Evolutionary conservation across 768 basidiomycete genomes (phyloP), one percentile per base, ranked within the genome.

Genomic region (Hygrophoropsis aurantiaca): DNA sequence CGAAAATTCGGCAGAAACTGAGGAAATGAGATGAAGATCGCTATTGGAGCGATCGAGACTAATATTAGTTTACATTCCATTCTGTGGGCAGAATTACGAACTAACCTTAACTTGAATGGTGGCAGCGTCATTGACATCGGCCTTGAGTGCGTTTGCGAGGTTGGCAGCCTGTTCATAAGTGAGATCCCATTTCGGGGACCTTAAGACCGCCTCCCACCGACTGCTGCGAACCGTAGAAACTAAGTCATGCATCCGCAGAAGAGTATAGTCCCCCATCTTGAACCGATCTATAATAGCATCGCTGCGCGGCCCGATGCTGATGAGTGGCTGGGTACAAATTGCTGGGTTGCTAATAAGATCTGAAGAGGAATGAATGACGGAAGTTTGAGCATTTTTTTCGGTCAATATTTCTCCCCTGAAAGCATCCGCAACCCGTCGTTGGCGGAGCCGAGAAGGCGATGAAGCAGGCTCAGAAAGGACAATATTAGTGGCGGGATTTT

Each of bases 221-320:
- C 37, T 50, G 27, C 38, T 50, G 15, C 11, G 35, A 11, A 50
- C 34, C 7, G 38, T 47, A 1, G 3, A 1, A 6, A 40, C 35
- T 6, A 56, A 38, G 9, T 16, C 5, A 18, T 40, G 37, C 8
- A 51, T 18, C 26, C n/a, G 25, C 1, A 36, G 52, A 3, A 54
- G 27, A 2, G 42, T 5, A 5, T 47, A 15, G 24, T 54, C 45
- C 3, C 36, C 39, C 6, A 54, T 5, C 3, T 39, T 26, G n/a
- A 54, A 50, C 5, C 21, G 24, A 38, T 54, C 46, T 3, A 54
- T 30, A 7, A 54, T 30, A 11, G 45, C 27, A 33, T 54, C 42
- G 20, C 41, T 40, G 9, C 47, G 45, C 0, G 42, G 19, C 6
- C 49, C 49, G 44, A 54, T 42, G n/a, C 53, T 54, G 18, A 53